Evolutionary conservation across 2,329 filamentous ascomycete species (phyloP).

Genomic region (Helminthosporium solani): DNA sequence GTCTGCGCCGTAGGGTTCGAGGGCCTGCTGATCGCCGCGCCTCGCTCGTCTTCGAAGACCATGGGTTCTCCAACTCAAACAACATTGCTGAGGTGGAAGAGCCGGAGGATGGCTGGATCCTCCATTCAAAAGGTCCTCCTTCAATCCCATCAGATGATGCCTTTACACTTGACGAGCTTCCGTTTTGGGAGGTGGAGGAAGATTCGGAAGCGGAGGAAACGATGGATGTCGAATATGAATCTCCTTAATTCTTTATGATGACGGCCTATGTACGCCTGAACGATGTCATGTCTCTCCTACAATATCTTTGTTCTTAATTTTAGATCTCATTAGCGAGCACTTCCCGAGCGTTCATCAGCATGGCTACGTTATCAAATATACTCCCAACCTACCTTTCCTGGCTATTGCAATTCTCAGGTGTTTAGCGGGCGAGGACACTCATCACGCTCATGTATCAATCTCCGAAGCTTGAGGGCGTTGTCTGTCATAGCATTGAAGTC

Average conservation of each 20-base stretch:
- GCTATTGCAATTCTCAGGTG: conserved; percentile 9
- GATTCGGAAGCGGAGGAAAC: conserved; percentile 21
- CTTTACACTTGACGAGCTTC: conserved; percentile 41
- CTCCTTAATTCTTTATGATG: conserved; percentile 7
- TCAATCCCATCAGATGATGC: conserved; percentile 43
- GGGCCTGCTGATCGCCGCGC: conserved; percentile 40
- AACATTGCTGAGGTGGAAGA: conserved; percentile 43
- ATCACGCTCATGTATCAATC: background rate
- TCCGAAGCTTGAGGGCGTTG: no score
- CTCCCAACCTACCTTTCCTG: conserved; percentile 12
- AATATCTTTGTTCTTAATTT: conserved; percentile 1
- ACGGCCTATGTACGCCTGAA: conserved; percentile 5
- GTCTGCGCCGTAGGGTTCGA: conserved; percentile 46
- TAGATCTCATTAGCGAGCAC: conserved; percentile 11
- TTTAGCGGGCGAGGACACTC: background rate
- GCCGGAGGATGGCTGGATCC: conserved; percentile 33
- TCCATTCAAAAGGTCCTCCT: conserved; percentile 35
- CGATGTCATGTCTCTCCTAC: background rate
- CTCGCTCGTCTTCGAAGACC: conserved; percentile 43
- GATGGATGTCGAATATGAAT: conserved; percentile 32
- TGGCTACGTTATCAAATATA: conserved; percentile 3
- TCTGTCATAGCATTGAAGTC: background rate
- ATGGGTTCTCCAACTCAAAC: conserved; percentile 39
- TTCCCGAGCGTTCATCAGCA: conserved; percentile 11
- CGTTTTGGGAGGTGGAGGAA: conserved; percentile 37